Evolutionary conservation across 1,139 yeast species (phyloP).

Genomic region (Magnusiomyces suaveolens): DNA sequence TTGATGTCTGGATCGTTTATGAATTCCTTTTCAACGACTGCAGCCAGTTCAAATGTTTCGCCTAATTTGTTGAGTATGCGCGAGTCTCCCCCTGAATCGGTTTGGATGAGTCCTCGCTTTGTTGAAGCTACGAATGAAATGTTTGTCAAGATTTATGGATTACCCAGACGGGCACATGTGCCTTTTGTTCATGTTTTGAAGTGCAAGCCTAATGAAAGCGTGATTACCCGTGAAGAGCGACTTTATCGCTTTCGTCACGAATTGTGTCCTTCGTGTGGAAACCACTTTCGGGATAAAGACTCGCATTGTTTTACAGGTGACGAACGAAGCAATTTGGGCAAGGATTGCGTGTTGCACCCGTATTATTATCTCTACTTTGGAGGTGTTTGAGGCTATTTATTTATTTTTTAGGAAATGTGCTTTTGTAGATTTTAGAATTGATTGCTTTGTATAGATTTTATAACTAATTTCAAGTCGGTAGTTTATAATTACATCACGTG

Average conservation of each 20-base stretch:
- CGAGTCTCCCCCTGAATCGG: background rate
- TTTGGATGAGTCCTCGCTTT: background rate
- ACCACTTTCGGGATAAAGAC: background rate
- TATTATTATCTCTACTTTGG: background rate
- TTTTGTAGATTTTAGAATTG: background rate
- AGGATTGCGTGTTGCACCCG: background rate
- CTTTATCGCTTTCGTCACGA: background rate
- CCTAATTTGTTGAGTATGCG: background rate
- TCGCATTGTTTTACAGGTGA: background rate
- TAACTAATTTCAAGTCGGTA: too few species aligned
- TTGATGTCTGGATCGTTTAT: background rate
- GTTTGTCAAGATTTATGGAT: background rate
- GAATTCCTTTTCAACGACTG: background rate
- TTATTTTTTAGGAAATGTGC: background rate
- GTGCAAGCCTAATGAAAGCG: background rate
- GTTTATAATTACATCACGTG: background rate
- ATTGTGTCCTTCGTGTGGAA: slow-evolving; percentile 3
- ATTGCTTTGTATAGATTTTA: background rate
- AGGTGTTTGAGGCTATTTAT: background rate
- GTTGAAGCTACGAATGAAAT: background rate
- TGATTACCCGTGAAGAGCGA: slow-evolving; percentile 3
- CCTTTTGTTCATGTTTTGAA: background rate
- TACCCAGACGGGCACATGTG: background rate
- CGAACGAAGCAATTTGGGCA: background rate
- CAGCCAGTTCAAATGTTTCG: background rate